phyloP scores from a whole-genome alignment of 148 eudicot species.

The Rheum nobile region DNA sequence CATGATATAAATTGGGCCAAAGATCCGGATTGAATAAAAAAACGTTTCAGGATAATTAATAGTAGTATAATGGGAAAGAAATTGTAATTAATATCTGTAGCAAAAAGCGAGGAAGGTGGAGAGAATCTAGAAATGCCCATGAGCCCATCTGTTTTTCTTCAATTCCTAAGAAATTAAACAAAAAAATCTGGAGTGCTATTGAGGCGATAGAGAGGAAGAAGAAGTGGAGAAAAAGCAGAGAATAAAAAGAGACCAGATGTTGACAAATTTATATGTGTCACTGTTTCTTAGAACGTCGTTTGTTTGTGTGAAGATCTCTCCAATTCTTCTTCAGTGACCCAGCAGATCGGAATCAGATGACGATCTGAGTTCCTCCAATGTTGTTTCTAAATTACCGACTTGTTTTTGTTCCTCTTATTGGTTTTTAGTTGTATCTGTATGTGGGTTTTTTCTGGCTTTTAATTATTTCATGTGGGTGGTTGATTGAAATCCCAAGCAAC shows the following conservation, averaged over 20 bases:
- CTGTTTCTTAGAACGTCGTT: slow-evolving; percentile 72
- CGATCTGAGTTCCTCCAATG: slow-evolving; percentile 46
- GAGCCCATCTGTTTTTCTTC: slow-evolving; percentile 5
- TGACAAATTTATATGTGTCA: slow-evolving; percentile 87
- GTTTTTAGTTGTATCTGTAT: not conserved
- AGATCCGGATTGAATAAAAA: not conserved
- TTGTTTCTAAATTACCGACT: slow-evolving; percentile 24
- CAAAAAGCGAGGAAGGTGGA: slow-evolving; percentile 27
- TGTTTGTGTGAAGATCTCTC: slow-evolving; percentile 69
- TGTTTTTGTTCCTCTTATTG: slow-evolving; percentile 11
- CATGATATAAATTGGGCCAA: not conserved
- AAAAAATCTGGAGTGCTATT: not conserved
- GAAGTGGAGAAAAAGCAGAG: slow-evolving; percentile 25
- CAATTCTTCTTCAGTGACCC: slow-evolving; percentile 43
- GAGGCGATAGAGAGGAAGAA: not conserved
- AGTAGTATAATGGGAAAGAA: not conserved
- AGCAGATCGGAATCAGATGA: slow-evolving; percentile 64
- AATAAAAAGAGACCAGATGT: slow-evolving; percentile 85
- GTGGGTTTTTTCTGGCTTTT: not conserved
- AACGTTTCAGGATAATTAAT: not conserved
- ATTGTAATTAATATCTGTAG: slow-evolving; percentile 15
- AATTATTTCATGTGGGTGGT: slow-evolving; percentile 23
- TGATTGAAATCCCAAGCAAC: slow-evolving; percentile 29
- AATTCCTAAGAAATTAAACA: not conserved
- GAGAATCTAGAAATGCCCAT: slow-evolving; percentile 37